phyloP scores from a whole-genome alignment of 1,284 basidiomycete genomes.

The Microbotryomycetes sp. region DNA sequence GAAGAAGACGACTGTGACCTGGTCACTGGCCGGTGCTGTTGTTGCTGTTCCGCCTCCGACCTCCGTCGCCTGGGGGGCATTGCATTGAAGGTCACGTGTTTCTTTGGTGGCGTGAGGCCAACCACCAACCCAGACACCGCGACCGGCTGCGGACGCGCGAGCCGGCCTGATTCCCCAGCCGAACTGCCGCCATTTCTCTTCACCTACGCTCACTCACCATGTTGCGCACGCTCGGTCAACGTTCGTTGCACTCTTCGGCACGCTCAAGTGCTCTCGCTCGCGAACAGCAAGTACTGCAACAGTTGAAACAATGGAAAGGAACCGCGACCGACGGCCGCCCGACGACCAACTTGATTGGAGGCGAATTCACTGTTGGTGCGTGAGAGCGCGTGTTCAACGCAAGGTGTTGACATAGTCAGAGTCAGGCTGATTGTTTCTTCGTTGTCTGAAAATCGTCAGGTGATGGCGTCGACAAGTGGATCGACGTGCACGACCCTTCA shows the following conservation, averaged over 20 bases:
- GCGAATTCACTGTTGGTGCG: slow-evolving; percentile 29
- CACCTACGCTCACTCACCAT: neutral
- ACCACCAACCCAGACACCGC: too few species aligned
- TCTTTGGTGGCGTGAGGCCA: too few species aligned
- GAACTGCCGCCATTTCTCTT: too few species aligned
- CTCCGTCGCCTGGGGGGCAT: too few species aligned
- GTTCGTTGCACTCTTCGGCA: neutral
- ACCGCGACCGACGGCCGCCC: slow-evolving; percentile 24
- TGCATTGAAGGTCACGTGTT: neutral
- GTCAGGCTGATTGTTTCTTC: neutral
- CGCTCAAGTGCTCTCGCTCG: neutral
- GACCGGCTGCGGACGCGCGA: neutral
- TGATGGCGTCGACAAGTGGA: slow-evolving; percentile 21
- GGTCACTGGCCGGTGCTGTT: neutral
- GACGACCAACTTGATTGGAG: slow-evolving; percentile 33
- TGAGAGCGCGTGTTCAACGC: neutral
- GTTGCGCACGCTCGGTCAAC: neutral
- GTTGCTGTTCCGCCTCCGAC: neutral
- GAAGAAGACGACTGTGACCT: neutral
- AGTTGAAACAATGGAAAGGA: slow-evolving; percentile 12
- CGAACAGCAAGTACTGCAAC: slow-evolving; percentile 7
- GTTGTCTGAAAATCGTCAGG: neutral
- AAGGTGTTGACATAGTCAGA: neutral
- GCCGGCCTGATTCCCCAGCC: neutral
- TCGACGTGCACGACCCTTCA: slow-evolving; percentile 36